phyloP scores from a whole-genome alignment of 2,329 filamentous ascomycete genomes.

The Trichophyton rubrum region DNA sequence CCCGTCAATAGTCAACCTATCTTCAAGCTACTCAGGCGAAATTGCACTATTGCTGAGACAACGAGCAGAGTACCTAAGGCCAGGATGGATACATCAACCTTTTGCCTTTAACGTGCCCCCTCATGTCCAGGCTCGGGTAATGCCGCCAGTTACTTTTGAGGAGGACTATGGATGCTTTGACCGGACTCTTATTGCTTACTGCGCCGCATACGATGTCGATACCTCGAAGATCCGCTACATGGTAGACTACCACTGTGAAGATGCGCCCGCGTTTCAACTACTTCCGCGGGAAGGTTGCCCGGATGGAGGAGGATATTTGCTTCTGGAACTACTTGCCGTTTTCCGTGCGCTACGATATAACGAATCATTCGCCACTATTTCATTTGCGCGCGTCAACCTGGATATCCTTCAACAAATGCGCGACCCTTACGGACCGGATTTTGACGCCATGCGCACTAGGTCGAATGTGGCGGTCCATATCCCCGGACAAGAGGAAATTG shows the following conservation, averaged over 20 bases:
- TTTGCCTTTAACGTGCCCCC: conserved; percentile 50
- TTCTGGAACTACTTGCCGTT: conserved; percentile 55
- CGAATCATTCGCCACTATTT: conserved; percentile 54
- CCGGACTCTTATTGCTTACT: conserved; percentile 56
- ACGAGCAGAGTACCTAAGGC: conserved; percentile 51
- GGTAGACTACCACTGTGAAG: conserved; percentile 50
- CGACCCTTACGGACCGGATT: conserved; percentile 49
- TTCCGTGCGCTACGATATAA: conserved; percentile 59
- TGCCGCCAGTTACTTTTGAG: conserved; percentile 37
- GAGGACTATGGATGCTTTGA: conserved; percentile 54
- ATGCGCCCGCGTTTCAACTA: conserved; percentile 54
- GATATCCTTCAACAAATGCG: conserved; percentile 50
- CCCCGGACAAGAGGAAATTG: conserved; percentile 42
- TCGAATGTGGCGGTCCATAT: conserved; percentile 44
- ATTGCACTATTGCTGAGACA: conserved; percentile 51
- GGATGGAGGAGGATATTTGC: conserved; percentile 43
- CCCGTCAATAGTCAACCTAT: conserved; percentile 46
- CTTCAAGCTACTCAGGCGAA: conserved; percentile 51
- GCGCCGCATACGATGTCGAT: conserved; percentile 55
- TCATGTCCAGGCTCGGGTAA: conserved; percentile 40
- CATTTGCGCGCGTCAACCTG: conserved; percentile 52
- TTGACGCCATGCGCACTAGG: conserved; percentile 49
- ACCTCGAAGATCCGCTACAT: conserved; percentile 54
- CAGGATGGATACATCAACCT: conserved; percentile 52
- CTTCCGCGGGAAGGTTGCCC: conserved; percentile 42